Conservation (phyloP, 768 basidiomycete genomes). For the Wakefieldia striispora region DNA sequence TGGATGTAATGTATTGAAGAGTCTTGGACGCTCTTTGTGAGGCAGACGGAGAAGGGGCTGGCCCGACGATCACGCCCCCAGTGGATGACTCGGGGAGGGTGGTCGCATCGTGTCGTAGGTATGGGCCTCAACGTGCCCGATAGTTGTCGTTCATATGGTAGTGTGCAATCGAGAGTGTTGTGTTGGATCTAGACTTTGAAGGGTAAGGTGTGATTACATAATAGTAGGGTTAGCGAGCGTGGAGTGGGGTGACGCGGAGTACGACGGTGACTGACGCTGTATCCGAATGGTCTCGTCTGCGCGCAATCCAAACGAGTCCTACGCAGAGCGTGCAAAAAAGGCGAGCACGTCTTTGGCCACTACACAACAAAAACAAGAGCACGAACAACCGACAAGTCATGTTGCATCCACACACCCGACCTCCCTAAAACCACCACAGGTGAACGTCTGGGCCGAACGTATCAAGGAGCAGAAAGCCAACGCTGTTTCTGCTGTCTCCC, state of each 20-base stretch:
- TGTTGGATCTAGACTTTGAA: background rate
- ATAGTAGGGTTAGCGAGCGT: background rate
- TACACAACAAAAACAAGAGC: slow-evolving; percentile 4
- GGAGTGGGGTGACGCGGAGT: slow-evolving; percentile 18
- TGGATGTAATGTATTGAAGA: slow-evolving; percentile 51
- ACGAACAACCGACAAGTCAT: background rate
- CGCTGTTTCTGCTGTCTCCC: slow-evolving; percentile 8
- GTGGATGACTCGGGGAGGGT: background rate
- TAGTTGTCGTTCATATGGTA: background rate
- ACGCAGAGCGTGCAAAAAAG: slow-evolving; percentile 54
- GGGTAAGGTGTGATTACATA: slow-evolving; percentile 16
- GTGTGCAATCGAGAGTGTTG: slow-evolving; percentile 3
- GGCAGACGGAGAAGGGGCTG: slow-evolving; percentile 17
- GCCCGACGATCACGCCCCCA: slow-evolving; percentile 15
- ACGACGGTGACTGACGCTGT: slow-evolving; percentile 23
- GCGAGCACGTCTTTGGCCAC: slow-evolving; percentile 26
- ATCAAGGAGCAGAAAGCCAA: slow-evolving; percentile 39
- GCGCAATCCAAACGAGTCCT: slow-evolving; percentile 48
- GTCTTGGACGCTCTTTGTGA: slow-evolving; percentile 44
- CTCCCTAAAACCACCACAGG: slow-evolving; percentile 20
- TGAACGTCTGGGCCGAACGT: slow-evolving; percentile 45
- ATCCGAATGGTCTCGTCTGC: slow-evolving; percentile 33
- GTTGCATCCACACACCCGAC: background rate
- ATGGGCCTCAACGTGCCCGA: slow-evolving; percentile 39
- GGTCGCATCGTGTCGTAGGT: slow-evolving; percentile 6